Evolutionary conservation across 2,329 filamentous ascomycete genomes (phyloP), one percentile per base, ranked within the genome.

Genomic region (Fusarium tricinctum): DNA sequence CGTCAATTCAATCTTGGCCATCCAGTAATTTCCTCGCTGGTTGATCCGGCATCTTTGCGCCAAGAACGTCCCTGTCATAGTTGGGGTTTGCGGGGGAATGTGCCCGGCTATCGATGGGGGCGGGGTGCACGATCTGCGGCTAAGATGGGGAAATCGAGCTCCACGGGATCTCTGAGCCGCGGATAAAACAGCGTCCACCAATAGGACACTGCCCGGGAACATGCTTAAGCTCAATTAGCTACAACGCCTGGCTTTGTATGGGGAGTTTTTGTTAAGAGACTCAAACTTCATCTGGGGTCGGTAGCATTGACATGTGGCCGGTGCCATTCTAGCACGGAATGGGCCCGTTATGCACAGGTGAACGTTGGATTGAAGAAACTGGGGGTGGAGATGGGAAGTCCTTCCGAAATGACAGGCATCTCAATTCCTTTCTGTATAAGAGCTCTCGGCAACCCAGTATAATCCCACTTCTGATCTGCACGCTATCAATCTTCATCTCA

Each of bases 61-160:
- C 32, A 42, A 22, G 8, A 32, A 19, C 33, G 15, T n/a, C 35
- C 30, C 46, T 32, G 22, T 64, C 7, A 49, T 2, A 39, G 8
- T 66, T 66, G 43, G 63, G 63, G 63, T 61, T 66, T 66, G 63
- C 62, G 56, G 63, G 63, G 63, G 56, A 61, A 22, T 43, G 26
- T 23, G 19, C 39, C 22, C 20, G 30, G n/a, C 8, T 3, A n/a
- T 26, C 53, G 22, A 58, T 69, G 66, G 66, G 61, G 66, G 66
- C 66, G 66, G 66, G 61, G 61, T 38, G 57, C 59, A 69, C 58
- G 66, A 69, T 69, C 61, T 50, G 48, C 58, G 28, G 19, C 56
- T 67, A 60, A 40, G n/a, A 67, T 69, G 62, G 66, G 67, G 66
- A 69, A 69, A 69, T 67, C 55, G 22, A 57, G n/a, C 51, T 57